phyloP scores from a whole-genome alignment of 805 yeast genomes.

The Peterozyma xylosa region DNA sequence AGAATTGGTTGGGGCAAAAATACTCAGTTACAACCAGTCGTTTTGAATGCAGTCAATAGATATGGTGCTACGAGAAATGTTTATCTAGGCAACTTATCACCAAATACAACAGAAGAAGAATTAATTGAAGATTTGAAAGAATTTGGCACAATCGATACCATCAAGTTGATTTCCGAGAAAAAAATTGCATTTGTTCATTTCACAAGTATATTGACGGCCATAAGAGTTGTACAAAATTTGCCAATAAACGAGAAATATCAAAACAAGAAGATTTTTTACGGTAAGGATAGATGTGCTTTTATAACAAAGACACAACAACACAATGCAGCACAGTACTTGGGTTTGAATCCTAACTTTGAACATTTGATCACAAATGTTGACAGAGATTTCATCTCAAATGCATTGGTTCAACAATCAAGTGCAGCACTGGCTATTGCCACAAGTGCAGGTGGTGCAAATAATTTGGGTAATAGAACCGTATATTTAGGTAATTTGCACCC shows the following conservation, averaged over 20 bases:
- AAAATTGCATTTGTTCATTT: constrained; percentile 91
- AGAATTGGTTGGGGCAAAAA: constrained; percentile 93
- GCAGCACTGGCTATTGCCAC: constrained; percentile 98
- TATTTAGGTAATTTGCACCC: constrained; percentile 87
- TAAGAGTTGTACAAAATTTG: constrained; percentile 71
- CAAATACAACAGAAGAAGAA: constrained; percentile 53
- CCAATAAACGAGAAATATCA: constrained; percentile 63
- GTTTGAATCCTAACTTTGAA: constrained; percentile 85
- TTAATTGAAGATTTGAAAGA: constrained; percentile 56
- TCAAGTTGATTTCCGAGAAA: constrained; percentile 71
- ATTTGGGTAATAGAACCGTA: constrained; percentile 89
- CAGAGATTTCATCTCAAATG: constrained; percentile 56
- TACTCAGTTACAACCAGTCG: constrained; percentile 64
- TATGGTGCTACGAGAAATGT: constrained; percentile 94
- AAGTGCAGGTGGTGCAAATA: constrained; percentile 87
- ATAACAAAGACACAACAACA: constrained; percentile 94
- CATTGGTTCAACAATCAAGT: constrained; percentile 86
- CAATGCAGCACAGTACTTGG: constrained; percentile 91
- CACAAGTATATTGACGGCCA: constrained; percentile 78
- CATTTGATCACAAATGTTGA: constrained; percentile 56
- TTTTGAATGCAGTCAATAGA: constrained; percentile 66
- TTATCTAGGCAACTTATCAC: constrained; percentile 71
- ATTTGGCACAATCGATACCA: constrained; percentile 80
- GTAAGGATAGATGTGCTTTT: constrained; percentile 92
- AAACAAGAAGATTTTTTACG: constrained; percentile 77